A percentile compares a stretch with the other conserved stretches of the same genome.
Evolutionary conservation across 768 basidiomycete genomes (phyloP).

Genomic region (Hypsizygus marmoreus): DNA sequence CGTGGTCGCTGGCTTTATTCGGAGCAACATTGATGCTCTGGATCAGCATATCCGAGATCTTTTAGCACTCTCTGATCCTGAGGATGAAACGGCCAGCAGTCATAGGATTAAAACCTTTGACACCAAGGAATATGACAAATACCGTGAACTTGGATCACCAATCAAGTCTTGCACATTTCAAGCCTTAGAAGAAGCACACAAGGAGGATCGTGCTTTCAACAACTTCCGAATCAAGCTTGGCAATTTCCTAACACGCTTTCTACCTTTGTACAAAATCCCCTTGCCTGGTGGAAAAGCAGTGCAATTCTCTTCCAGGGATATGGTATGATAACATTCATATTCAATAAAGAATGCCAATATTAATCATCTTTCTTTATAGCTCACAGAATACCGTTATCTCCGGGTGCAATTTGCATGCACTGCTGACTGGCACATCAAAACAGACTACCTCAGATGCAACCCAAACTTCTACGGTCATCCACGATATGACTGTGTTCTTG

Average conservation of each 20-base stretch:
- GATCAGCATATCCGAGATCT: background rate
- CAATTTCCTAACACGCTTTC: slow-evolving; percentile 2
- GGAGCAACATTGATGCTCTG: slow-evolving; percentile 2
- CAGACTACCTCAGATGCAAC: slow-evolving; percentile 31
- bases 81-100: background rate
- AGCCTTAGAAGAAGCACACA: background rate
- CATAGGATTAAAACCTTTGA: background rate
- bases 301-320: background rate
- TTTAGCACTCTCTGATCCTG: background rate
- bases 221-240: slow-evolving; percentile 10
- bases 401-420: slow-evolving; percentile 27
- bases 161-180: background rate
- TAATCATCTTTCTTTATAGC: slow-evolving; percentile 11
- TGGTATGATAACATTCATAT: background rate
- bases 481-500: slow-evolving; percentile 25
- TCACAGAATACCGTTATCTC: slow-evolving; percentile 24
- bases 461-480: slow-evolving; percentile 26
- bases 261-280: background rate
- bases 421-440: slow-evolving; percentile 26
- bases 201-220: slow-evolving; percentile 3
- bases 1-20: slow-evolving; percentile 5
- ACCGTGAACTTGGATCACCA: slow-evolving; percentile 5
- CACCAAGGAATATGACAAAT: slow-evolving; percentile 9
- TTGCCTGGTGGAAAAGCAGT: slow-evolving; percentile 5
- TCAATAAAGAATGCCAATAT: background rate